Evolutionary conservation across 202 grass and related monocot species (phyloP).

Genomic region (Setaria viridis): DNA sequence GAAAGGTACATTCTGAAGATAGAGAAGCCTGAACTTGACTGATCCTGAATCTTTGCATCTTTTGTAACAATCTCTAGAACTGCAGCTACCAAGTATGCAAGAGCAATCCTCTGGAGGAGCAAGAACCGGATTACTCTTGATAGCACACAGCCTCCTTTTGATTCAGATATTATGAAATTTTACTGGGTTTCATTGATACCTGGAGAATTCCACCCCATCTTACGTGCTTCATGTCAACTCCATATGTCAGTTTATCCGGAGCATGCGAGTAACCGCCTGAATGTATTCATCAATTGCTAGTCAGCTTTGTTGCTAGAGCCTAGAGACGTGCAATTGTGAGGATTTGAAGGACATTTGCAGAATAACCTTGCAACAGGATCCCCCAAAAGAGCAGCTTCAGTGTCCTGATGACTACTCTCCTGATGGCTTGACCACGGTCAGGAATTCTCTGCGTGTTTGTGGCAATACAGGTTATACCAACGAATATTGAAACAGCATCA

Average conservation of each 20-base stretch:
- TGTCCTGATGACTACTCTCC: conserved; percentile 69
- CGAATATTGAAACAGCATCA: not conserved
- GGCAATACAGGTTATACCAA: conserved; percentile 17
- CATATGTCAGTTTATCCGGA: conserved; percentile 70
- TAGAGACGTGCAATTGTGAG: not conserved
- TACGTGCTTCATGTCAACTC: conserved; percentile 83
- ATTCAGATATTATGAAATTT: not conserved
- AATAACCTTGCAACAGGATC: conserved; percentile 85
- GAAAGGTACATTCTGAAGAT: conserved; percentile 75
- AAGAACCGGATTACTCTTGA: not conserved
- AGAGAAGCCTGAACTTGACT: conserved; percentile 55
- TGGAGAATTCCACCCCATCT: conserved; percentile 97
- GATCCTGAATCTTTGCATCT: conserved; percentile 64
- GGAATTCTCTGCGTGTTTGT: conserved; percentile 75
- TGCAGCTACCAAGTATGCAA: conserved; percentile 82
- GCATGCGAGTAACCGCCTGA: conserved; percentile 94
- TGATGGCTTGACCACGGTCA: conserved; percentile 55
- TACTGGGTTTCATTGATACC: conserved; percentile 15
- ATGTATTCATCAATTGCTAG: conserved; percentile 5
- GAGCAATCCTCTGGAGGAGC: conserved; percentile 67
- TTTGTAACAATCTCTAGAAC: conserved; percentile 78
- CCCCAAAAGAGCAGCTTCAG: conserved; percentile 95
- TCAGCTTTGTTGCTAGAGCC: not conserved
- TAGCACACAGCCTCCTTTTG: not conserved
- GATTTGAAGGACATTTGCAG: conserved; percentile 14